Evolutionary conservation across 352 stramenopile genomes (phyloP), one percentile per base, ranked within the genome.

Genomic region (Pythium phragmiticola): DNA sequence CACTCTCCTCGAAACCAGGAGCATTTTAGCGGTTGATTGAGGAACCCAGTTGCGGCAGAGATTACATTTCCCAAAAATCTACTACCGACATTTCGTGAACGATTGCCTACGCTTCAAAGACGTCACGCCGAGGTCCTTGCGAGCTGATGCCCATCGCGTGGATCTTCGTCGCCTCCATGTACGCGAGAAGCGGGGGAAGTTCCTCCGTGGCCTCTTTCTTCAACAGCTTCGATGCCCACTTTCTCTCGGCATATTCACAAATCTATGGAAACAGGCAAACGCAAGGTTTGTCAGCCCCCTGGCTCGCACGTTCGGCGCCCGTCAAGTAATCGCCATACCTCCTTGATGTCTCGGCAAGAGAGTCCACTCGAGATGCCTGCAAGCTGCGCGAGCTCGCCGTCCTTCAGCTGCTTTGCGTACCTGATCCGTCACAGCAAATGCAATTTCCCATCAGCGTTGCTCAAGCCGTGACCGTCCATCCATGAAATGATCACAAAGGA

Each of bases 301-400:
- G 23, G 12, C 12, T 19, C 16, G 26, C 48, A 23, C 48, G 16
- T 42, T 14, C 23, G 11, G 4, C 5, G 6, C 39, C 17, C 14
- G 13, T n/a, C 39, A 46, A 19, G 39, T 21, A 21, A 30, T 11
- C 42, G 54, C 12, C 45, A 3, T 47, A 92, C 87, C 81, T 98
- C 92, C 78, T 98, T 98, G 62, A 98, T 98, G 66, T 98, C 94
- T 57, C 94, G 78, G 51, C 92, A 97, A 8, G 91, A 98, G 54
- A 97, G 84, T n/a, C 89, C 89, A 28, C 75, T 66, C 7, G 92
- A 92, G 36, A 93, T 69, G 4, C 72, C 55, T 2, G 92, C 90
- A 21, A 98, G 72, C 42, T 96, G 76, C 4, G 62, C 69, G 0
- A 97, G 66, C 33, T 97, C 86, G 14, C 90, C 73, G 0, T 68